Percentiles rank a stretch among this genome's conserved stretches.
phyloP scores from a whole-genome alignment of 139 green algal genomes.

The Volvox africanus region DNA sequence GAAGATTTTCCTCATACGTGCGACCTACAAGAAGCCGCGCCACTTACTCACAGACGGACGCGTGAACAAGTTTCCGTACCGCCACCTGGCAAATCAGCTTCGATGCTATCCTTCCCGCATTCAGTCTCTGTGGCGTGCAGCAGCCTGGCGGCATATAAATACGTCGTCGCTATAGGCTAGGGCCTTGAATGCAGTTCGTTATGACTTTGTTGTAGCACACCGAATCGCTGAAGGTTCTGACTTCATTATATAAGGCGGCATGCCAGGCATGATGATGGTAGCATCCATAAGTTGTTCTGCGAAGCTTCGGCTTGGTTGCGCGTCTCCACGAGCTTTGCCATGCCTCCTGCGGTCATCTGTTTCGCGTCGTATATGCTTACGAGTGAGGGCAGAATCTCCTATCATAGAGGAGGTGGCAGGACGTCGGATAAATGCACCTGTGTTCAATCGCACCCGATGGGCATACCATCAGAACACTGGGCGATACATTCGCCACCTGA shows the following conservation, averaged over 20 bases:
- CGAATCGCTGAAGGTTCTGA: no score
- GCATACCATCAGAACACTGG: not conserved
- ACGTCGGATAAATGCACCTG: not conserved
- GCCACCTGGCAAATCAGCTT: not conserved
- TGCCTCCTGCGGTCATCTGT: not conserved
- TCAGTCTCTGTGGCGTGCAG: no score
- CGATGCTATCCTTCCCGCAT: no score
- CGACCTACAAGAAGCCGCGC: not conserved
- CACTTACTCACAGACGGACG: not conserved
- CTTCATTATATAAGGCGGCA: no score
- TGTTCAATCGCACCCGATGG: constrained; percentile 40
- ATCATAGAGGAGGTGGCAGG: constrained; percentile 17
- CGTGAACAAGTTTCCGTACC: not conserved
- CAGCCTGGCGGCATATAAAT: no score
- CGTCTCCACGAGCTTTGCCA: not conserved
- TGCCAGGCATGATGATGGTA: no score
- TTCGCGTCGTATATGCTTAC: not conserved
- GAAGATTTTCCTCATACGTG: not conserved
- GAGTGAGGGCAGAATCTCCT: not conserved
- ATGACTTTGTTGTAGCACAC: no score
- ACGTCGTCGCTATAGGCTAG: no score
- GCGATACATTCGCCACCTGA: constrained; percentile 16
- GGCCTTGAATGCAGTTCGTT: no score
- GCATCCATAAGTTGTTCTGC: no score
- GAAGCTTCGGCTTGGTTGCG: not conserved